These are phyloP conservation scores for Leccinum subgranulosum DNA, from an alignment of 768 basidiomycete genomes.

Conservation along the genomic window DNA sequence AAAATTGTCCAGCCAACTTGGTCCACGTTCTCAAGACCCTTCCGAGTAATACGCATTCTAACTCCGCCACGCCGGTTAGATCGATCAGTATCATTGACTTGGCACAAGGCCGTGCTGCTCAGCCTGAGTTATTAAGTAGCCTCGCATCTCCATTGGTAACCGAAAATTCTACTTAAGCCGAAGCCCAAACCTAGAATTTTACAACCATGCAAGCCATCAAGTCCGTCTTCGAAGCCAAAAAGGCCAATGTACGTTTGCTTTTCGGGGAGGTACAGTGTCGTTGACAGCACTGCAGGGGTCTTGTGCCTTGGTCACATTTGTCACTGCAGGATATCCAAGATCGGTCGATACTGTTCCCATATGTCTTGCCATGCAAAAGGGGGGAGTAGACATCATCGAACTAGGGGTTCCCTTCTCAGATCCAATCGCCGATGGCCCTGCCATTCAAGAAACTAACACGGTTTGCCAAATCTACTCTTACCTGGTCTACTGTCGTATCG, in stretches of 20 bases:
- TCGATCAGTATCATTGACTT: not conserved
- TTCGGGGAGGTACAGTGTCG: too few species aligned
- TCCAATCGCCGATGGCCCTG: constrained; percentile 93
- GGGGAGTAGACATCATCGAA: constrained; percentile 93
- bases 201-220: constrained; percentile 25
- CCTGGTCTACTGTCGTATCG: not conserved
- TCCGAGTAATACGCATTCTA: not conserved
- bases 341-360: constrained; percentile 78
- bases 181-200: not conserved
- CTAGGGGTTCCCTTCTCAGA: constrained; percentile 80
- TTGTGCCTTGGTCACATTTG: constrained; percentile 78
- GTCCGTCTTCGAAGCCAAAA: constrained; percentile 27
- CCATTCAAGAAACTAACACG: constrained; percentile 92
- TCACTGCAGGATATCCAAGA: constrained; percentile 92
- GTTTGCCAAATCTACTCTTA: constrained; percentile 30
- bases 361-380: constrained; percentile 88
- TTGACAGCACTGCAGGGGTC: constrained; percentile 26
- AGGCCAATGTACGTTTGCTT: constrained; percentile 11
- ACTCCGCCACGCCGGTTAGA: not conserved
- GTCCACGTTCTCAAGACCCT: not conserved
- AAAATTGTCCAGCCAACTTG: not conserved
- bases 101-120: too few species aligned
- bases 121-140: too few species aligned
- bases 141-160: not conserved
- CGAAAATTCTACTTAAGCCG: not conserved